These are phyloP conservation scores for Neurospora sp. DNA, from an alignment of 495 filamentous ascomycete genomes.

Conservation along the genomic window DNA sequence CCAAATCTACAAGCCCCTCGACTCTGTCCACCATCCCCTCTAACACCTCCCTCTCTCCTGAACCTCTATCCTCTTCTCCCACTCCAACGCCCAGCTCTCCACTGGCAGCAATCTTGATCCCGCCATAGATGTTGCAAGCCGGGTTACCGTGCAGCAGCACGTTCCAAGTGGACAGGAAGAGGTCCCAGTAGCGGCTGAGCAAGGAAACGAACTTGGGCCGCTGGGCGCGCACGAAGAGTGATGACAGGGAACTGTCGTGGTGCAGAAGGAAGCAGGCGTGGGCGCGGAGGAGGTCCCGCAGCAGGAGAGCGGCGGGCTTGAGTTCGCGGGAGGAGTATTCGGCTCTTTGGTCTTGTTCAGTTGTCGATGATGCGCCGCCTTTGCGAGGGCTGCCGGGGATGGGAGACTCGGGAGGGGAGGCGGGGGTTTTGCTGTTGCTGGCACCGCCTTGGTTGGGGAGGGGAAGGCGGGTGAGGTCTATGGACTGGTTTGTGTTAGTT, in stretches of 20 bases:
- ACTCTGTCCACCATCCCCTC: constrained; percentile 67
- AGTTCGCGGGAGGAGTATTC: constrained; percentile 88
- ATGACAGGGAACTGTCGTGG: constrained; percentile 59
- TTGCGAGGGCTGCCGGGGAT: background rate
- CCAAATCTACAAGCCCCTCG: constrained; percentile 66
- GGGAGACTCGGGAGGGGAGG: background rate
- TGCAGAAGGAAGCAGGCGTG: constrained; percentile 81
- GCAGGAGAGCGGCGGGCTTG: constrained; percentile 65
- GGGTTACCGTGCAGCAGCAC: constrained; percentile 85
- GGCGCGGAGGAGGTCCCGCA: constrained; percentile 72
- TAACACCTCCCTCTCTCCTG: constrained; percentile 81
- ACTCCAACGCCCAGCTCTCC: constrained; percentile 90
- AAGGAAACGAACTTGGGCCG: constrained; percentile 41
- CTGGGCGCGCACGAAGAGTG: constrained; percentile 48
- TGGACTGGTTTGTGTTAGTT: constrained; percentile 37
- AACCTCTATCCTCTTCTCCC: constrained; percentile 87
- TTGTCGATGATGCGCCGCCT: constrained; percentile 3
- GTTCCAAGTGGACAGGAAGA: constrained; percentile 76
- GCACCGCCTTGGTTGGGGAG: constrained; percentile 22
- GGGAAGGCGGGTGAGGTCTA: constrained; percentile 61
- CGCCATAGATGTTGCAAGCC: constrained; percentile 64
- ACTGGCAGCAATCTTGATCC: constrained; percentile 81
- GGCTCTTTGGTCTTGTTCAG: constrained; percentile 25
- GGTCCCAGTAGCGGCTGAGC: constrained; percentile 77
- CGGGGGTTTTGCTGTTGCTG: constrained; percentile 3